Evolutionary conservation across 2,329 filamentous ascomycete genomes (phyloP).

Genomic region (Aphanocladium album): DNA sequence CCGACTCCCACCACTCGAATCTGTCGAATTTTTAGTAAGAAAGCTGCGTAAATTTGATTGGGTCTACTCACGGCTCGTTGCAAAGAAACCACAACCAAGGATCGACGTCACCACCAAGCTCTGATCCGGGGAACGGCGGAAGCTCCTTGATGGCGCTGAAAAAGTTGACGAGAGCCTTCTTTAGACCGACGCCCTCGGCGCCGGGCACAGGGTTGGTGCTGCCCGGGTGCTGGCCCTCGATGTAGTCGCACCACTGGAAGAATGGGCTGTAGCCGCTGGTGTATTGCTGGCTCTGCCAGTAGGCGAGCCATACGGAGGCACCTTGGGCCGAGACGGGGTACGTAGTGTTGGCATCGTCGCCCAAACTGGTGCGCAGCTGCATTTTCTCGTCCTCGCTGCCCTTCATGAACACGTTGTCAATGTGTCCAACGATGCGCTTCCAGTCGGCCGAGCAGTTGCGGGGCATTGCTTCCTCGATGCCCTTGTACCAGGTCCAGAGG

Average conservation of each 20-base stretch:
- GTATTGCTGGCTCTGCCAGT: conserved; percentile 30
- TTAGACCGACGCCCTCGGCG: not conserved
- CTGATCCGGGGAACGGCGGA: not conserved
- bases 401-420: conserved; percentile 43
- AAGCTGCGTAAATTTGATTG: not conserved
- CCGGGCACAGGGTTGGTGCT: not conserved
- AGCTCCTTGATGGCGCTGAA: not conserved
- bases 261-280: conserved; percentile 29
- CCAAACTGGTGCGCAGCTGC: conserved; percentile 39
- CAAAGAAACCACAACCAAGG: not conserved
- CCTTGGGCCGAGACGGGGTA: not conserved
- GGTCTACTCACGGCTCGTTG: not conserved
- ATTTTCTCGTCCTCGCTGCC: conserved; percentile 25
- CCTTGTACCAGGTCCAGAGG: conserved; percentile 56
- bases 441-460: conserved; percentile 58
- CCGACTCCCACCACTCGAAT: not conserved
- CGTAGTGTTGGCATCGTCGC: conserved; percentile 23
- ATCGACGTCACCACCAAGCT: not conserved
- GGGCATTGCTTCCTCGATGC: conserved; percentile 40
- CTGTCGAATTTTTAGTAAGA: not conserved
- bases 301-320: conserved; percentile 21
- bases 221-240: conserved; percentile 18
- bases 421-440: conserved; percentile 44
- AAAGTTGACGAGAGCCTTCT: not conserved
- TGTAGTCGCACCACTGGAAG: conserved; percentile 31